Conservation (phyloP, 2,329 filamentous ascomycete species). For the Plenodomus tracheiphilus region DNA sequence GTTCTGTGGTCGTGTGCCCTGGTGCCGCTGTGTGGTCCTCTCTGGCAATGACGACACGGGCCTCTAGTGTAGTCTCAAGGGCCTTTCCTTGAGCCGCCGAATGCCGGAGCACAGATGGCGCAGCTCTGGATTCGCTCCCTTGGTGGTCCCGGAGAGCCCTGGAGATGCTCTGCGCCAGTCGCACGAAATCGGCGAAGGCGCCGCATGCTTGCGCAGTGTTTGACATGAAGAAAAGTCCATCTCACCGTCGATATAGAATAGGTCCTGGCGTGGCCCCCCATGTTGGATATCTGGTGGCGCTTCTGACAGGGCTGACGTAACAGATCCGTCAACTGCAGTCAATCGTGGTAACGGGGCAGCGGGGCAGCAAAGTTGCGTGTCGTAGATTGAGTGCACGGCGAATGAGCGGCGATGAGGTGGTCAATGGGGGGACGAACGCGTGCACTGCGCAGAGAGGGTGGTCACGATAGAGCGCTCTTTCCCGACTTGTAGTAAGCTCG, state of each 20-base stretch:
- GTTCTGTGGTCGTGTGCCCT: constrained; percentile 32
- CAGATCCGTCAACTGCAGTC: constrained; percentile 13
- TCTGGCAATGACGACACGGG: constrained; percentile 28
- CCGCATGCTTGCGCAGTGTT: constrained; percentile 6
- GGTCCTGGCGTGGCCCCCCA: constrained; percentile 32
- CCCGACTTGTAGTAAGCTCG: constrained; percentile 13
- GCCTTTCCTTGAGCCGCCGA: constrained; percentile 25
- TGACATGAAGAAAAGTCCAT: constrained; percentile 6
- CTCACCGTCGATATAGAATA: constrained; percentile 45
- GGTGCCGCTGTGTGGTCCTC: constrained; percentile 14
- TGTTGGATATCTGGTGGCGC: background rate
- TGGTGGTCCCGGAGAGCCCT: background rate
- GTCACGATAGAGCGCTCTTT: constrained; percentile 10
- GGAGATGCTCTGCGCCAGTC: constrained; percentile 1
- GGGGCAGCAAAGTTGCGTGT: constrained; percentile 15
- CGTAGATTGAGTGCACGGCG: constrained; percentile 1
- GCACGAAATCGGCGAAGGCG: constrained; percentile 22
- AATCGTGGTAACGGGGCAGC: constrained; percentile 7
- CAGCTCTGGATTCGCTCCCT: constrained; percentile 16
- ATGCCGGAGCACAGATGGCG: constrained; percentile 26
- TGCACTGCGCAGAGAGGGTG: constrained; percentile 8
- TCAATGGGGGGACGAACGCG: constrained; percentile 1
- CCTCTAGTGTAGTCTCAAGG: constrained; percentile 15
- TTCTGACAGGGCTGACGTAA: background rate
- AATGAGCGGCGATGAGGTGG: background rate